Evolutionary conservation across 352 stramenopile species (phyloP).

Genomic region (Blastocystis sp.): DNA sequence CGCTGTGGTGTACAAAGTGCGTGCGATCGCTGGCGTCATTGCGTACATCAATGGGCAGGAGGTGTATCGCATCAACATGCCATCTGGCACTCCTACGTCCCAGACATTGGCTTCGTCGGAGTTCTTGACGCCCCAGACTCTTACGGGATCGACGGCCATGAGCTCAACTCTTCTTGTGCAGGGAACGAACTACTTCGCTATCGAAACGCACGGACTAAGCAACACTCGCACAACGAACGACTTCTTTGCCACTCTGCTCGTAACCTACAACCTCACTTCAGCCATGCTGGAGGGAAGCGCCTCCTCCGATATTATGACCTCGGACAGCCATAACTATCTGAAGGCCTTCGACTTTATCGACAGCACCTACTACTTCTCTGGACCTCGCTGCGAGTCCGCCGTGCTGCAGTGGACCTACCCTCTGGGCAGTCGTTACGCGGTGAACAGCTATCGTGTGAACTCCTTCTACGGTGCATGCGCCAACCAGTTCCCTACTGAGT

Average conservation of each 20-base stretch:
- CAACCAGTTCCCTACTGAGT: constrained; percentile 17
- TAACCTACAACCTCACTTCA: constrained; percentile 13
- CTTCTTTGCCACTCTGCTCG: constrained; percentile 9
- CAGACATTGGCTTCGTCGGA: constrained; percentile 3
- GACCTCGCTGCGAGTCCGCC: constrained; percentile 39
- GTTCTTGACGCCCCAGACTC: constrained; percentile 19
- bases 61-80: constrained; percentile 55
- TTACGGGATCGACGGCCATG: not conserved
- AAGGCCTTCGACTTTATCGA: constrained; percentile 59
- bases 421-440: constrained; percentile 33
- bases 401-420: constrained; percentile 56
- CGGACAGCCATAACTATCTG: not conserved
- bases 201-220: constrained; percentile 12
- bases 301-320: constrained; percentile 29
- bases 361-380: constrained; percentile 13
- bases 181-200: constrained; percentile 20
- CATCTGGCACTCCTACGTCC: not conserved
- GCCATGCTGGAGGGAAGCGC: constrained; percentile 18
- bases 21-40: constrained; percentile 36
- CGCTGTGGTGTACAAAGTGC: not conserved
- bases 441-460: constrained; percentile 29
- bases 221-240: not conserved
- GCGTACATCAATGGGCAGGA: constrained; percentile 50
- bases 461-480: constrained; percentile 8
- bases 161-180: not conserved